Evolutionary conservation across 2,329 filamentous ascomycete species (phyloP), one percentile per base, ranked within the genome.

Genomic region (Verticillium klebahnii): DNA sequence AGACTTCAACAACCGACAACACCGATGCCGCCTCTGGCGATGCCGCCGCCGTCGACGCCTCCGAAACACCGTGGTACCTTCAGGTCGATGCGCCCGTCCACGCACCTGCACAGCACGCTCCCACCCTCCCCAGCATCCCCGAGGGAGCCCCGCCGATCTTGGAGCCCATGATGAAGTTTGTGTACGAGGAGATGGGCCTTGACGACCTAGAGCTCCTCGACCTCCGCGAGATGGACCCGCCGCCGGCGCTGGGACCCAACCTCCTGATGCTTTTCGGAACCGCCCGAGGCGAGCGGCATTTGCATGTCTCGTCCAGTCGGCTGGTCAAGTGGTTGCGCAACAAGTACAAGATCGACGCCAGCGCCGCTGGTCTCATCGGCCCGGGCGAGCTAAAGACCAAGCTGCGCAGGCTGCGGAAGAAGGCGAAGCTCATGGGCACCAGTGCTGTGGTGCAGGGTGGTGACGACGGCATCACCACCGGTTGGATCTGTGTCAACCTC

Each of bases 401-500:
- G 73, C 77, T 97, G 65, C 83, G 89, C 39, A 83, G 95, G 52
- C 89, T 93, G 73, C 88, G 90, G 8, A 91, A 92, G 73, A 89
- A 90, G 68, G 90, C 92, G 36, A 92, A 92, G 73, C 80, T 97
- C 64, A 79, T 96, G 67, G 92, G 91, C 15, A 90, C 85, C 63
- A 85, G 86, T 0, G 86, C 87, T n/a, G 82, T 84, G 56, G 80
- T 85, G 6, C 85, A 85, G 12, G 82, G 82, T 15, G 84, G 83
- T 57, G 93, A 97, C 68, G 92, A 97, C 70, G 94, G 93, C 2
- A 91, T 97, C 59, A 89, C 90, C 14, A 97, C 94, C 1, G 93
- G 93, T 11, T 99, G 95, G 95, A 90, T 99, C 23, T 99, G 95
- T 75, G 91, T 98, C 64, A 96, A 97, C 72, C 84, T 95, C 11